Evolutionary conservation across 2,329 filamentous ascomycete genomes (phyloP), one percentile per base, ranked within the genome.

Genomic region (Ophiostoma sp.): DNA sequence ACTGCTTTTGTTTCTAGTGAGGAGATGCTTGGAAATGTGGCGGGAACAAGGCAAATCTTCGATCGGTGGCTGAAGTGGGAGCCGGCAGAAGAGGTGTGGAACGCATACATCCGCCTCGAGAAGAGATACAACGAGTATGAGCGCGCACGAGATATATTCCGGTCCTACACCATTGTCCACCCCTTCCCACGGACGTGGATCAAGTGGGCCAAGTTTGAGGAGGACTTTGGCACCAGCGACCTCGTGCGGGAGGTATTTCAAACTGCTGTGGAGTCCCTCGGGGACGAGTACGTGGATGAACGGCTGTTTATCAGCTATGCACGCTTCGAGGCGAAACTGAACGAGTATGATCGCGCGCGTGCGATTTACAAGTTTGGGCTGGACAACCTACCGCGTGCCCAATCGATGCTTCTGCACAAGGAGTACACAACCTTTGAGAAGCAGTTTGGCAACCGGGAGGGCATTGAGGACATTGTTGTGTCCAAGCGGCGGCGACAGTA

Each of bases 21-120:
- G 81, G 95, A 99, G 84, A 98, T 94, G 80, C 84, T 99, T 67
- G 93, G 93, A 6, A 97, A 99, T 75, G 89, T 99, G 65, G 88
- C 93, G 3, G 95, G 94, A 47, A 96, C 93, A 2, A 84, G 95
- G 69, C 92, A 97, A 74, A 92, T 98, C 0, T 99, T 98, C 76
- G 95, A 99, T 80, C 85, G 95, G 63, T 99, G 95, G 95, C 94
- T 99, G 90, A 89, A 91, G 71, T 99, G 95, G 95, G 92, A 97
- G 77, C 95, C 95, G 0, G 93, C 97, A 73, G 94, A 98, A 84
- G 89, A 91, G 60, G 95, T 94, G 0, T 99, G 95, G 95, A 89
- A 88, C 73, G 89, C 94, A 60, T 98, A 97, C 77, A 97, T 99
- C 79, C 97, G 97, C 80, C 79, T 99, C 70, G 95, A 99, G 82